Conservation (phyloP, 176 grass and related monocot species). For the Lolium perenne region DNA sequence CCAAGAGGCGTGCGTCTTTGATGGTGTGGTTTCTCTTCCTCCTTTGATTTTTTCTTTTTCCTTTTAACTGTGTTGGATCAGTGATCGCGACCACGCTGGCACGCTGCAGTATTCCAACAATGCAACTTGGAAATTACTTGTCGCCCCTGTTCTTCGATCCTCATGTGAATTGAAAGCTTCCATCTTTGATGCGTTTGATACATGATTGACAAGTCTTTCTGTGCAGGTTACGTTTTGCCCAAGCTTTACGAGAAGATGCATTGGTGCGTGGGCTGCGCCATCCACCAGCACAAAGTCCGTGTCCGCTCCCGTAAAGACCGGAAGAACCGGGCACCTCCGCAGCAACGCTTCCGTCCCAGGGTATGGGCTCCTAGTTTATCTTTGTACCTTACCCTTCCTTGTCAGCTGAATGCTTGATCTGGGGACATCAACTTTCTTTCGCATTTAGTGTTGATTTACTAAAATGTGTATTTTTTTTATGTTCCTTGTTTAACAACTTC, state of each 20-base stretch:
- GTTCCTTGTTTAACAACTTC: too few relatives aligned
- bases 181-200: background rate
- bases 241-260: constrained; percentile 82
- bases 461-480: too few relatives aligned
- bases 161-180: background rate
- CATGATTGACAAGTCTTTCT: background rate
- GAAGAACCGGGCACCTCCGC: constrained; percentile 63
- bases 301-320: constrained; percentile 69
- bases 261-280: constrained; percentile 81
- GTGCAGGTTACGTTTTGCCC: constrained; percentile 73
- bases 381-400: background rate
- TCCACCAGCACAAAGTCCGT: constrained; percentile 73
- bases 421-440: too few relatives aligned
- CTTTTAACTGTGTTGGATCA: background rate
- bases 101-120: background rate
- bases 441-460: too few relatives aligned
- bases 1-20: constrained; percentile 68
- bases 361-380: constrained; percentile 40
- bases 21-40: constrained; percentile 34
- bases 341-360: constrained; percentile 74
- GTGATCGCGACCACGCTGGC: background rate
- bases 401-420: background rate
- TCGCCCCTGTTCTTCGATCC: background rate
- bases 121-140: background rate
- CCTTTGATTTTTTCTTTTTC: background rate